Evolutionary conservation across 2,329 filamentous ascomycete species (phyloP), one percentile per base, ranked within the genome.

Genomic region (Curvularia hawaiiensis): DNA sequence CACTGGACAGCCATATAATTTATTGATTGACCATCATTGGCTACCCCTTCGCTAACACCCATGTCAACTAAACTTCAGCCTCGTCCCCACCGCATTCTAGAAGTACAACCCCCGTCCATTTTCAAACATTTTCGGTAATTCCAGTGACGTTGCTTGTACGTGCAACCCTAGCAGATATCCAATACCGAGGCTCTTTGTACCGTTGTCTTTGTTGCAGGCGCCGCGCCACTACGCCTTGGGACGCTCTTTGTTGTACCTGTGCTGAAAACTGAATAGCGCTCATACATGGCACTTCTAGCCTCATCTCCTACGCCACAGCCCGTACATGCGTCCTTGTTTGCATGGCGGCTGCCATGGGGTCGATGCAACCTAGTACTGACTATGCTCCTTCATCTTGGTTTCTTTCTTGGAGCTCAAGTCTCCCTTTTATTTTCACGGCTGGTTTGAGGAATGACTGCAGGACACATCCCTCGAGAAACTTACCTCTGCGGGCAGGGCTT

Each of bases 231-330:
- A 11, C 41, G 20, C 31, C 52, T 38, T 11, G 35, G 24, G 46
- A 14, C 39, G 33, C 43, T 55, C 56, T 58, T 58, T 58, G 56
- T 58, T 45, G 28, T 18, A 50, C n/a, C 18, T 33, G 26, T 5
- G 30, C 43, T 20, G 52, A 55, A 54, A 56, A 52, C 50, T 50
- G 20, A 26, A 45, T 50, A 28, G 31, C 45, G 30, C 22, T 18
- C 5, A 12, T 46, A 33, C 16, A n/a, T 44, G 49, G 51, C 61
- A 41, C 65, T 62, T 62, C 40, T 33, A 14, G 49, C 30, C 39
- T 14, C 28, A 40, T 26, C 31, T 9, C 43, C 12, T 56, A 56
- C 56, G 59, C 63, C 60, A 54, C 52, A 46, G 35, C 56, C 58
- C 39, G 57, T 44, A 48, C 40, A 31, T 44, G 43, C 40, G 35